Evolutionary conservation across 768 basidiomycete species (phyloP).

Genomic region (Collybia sordida): DNA sequence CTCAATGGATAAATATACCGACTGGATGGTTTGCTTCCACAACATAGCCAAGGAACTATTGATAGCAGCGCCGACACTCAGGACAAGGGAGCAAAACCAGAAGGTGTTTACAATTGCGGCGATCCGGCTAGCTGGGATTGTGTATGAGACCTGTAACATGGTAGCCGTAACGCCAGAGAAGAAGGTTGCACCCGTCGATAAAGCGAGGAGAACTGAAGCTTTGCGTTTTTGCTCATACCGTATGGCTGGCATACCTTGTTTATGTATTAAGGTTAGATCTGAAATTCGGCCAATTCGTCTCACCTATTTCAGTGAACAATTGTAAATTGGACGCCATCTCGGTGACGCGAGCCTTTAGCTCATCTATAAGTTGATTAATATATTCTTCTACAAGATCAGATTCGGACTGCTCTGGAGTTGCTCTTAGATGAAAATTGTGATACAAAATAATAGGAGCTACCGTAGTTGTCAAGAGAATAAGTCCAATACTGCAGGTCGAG

Average conservation of each 20-base stretch:
- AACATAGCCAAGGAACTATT: slow-evolving; percentile 18
- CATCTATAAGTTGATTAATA: too few species aligned
- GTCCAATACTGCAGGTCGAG: too few species aligned
- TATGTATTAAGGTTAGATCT: too few species aligned
- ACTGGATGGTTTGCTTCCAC: slow-evolving; percentile 21
- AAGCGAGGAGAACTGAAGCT: slow-evolving; percentile 8
- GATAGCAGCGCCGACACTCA: slow-evolving; percentile 23
- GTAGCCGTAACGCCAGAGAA: slow-evolving; percentile 29
- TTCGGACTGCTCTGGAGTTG: too few species aligned
- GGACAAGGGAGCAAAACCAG: slow-evolving; percentile 22
- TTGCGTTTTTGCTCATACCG: slow-evolving; percentile 17
- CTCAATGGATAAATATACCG: slow-evolving; percentile 1
- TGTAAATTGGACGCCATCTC: too few species aligned
- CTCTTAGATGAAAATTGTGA: too few species aligned
- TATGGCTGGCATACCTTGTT: slow-evolving; percentile 18
- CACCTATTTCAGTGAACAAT: too few species aligned
- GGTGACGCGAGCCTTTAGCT: too few species aligned
- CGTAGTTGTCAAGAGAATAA: too few species aligned
- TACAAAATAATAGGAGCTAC: too few species aligned
- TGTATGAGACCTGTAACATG: slow-evolving; percentile 16
- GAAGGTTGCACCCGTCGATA: slow-evolving; percentile 23
- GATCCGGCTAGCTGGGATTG: not conserved
- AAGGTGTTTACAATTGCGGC: slow-evolving; percentile 19
- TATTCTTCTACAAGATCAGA: too few species aligned
- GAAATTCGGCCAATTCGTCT: too few species aligned